Evolutionary conservation across 176 grass and related monocot genomes (phyloP), one percentile per base, ranked within the genome.

Genomic region (Aegilops speltoides): DNA sequence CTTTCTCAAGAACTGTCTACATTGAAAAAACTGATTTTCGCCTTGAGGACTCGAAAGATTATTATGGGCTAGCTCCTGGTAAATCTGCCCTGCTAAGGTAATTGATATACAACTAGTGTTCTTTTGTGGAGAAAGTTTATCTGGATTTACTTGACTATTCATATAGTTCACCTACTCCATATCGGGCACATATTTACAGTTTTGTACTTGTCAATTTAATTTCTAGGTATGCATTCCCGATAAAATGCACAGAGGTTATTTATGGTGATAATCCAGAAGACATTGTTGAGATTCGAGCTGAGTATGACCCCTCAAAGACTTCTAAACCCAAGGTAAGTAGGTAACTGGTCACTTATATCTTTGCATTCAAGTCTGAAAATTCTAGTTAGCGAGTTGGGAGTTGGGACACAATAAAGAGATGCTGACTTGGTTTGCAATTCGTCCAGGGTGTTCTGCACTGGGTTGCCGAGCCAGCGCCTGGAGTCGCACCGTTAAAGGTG

Each of bases 1-100:
- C 94, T 73, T 93, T 98, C 64, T 87, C 93, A 28, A 96, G 74
- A 85, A 84, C 68, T 41, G 15, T 96, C 77, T 91, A 91, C 68
- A 98, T 98, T 80, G 97, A 98, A 79, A 90, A 82, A 80, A 83
- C 97, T 73, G 97, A 98, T 93, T 96, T 98, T 82, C 92, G 97
- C 59, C 65, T 96, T 0, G 93, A 98, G 85, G 97, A 98, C 75
- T 96, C 94, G 1, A 98, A 98, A 89, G 93, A 98, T 71, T 98
- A 93, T 79, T 98, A 96, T 68, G 97, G 97, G 25, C 83, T 98
- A 74, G 94, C 97, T 52, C 97, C 97, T 79, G 94, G 92, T 63
- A 98, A 98, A 98, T 87, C 92, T 43, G 90, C 91, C 24, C 86
- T 98, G 25, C 90, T 98, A 66, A 98, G 94, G 97, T 90, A 93